A percentile compares a stretch with the other conserved stretches of the same genome.
Conservation (phyloP, 495 filamentous ascomycete genomes). For the Copromyces sp. region DNA sequence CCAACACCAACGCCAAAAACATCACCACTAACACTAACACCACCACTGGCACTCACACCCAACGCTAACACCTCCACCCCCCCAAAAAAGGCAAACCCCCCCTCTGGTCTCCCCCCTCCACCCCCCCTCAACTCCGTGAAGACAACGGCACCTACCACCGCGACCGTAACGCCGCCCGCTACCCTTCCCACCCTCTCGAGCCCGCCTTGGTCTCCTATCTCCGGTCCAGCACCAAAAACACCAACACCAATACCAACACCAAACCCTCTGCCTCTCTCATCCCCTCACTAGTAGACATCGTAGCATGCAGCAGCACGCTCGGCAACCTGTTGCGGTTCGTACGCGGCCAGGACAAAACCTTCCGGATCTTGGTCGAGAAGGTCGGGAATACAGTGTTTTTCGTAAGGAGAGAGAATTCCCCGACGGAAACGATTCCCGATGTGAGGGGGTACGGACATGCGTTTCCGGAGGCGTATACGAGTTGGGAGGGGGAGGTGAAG, state of each 20-base stretch:
- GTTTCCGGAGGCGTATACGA: constrained; percentile 56
- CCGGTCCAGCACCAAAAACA: too few species aligned
- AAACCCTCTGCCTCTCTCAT: neutral
- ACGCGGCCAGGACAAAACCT: constrained; percentile 30
- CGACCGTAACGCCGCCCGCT: constrained; percentile 52
- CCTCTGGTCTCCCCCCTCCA: constrained; percentile 43
- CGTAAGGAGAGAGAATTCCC: constrained; percentile 46
- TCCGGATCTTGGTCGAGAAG: constrained; percentile 50
- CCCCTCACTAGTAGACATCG: constrained; percentile 40
- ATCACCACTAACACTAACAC: neutral
- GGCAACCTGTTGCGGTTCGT: constrained; percentile 44
- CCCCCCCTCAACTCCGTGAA: constrained; percentile 28
- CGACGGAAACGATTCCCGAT: constrained; percentile 38
- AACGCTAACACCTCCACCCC: too few species aligned
- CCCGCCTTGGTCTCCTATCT: constrained; percentile 37
- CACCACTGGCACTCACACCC: neutral
- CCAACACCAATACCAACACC: too few species aligned
- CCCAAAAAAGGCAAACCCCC: constrained; percentile 44
- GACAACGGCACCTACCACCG: constrained; percentile 48
- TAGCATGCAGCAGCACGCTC: constrained; percentile 53
- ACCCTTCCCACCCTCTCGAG: constrained; percentile 46
- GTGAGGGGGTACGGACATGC: constrained; percentile 53
- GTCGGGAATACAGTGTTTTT: constrained; percentile 54
- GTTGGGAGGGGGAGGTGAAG: constrained; percentile 38
- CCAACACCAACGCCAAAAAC: too few species aligned